These are phyloP conservation scores for Hibiscus tridactylites DNA, from an alignment of 345 rosid genomes.

Conservation along the genomic window DNA sequence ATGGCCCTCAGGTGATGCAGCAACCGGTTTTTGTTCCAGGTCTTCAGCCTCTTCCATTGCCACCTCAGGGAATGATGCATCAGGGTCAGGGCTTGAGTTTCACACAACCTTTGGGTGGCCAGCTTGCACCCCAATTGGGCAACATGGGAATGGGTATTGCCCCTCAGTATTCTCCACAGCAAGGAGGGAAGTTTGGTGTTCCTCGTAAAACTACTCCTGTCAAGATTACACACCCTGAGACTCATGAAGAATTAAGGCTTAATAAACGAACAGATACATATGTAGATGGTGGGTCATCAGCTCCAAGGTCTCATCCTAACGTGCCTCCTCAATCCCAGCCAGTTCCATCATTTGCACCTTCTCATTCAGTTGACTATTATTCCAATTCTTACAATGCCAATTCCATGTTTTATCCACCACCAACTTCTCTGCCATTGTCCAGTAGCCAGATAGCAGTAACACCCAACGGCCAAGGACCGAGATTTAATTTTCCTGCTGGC, in stretches of 20 bases:
- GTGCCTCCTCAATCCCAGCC: constrained; percentile 60
- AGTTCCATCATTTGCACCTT: constrained; percentile 43
- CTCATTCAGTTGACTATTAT: constrained; percentile 43
- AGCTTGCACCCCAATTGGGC: constrained; percentile 51
- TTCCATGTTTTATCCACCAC: constrained; percentile 38
- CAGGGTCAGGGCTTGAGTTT: constrained; percentile 76
- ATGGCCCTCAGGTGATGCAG: constrained; percentile 55
- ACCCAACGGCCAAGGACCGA: constrained; percentile 51
- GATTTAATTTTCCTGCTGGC: constrained; percentile 40
- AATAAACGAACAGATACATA: constrained; percentile 50
- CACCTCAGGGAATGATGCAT: constrained; percentile 76
- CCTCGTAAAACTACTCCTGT: constrained; percentile 51
- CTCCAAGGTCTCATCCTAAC: constrained; percentile 50
- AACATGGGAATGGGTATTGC: constrained; percentile 58
- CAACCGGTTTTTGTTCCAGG: constrained; percentile 67
- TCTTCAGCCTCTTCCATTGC: constrained; percentile 61
- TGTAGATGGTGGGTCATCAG: constrained; percentile 49
- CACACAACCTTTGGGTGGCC: constrained; percentile 59
- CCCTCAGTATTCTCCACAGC: constrained; percentile 65
- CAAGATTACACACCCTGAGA: constrained; percentile 88
- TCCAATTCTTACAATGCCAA: constrained; percentile 33
- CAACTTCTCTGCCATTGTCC: constrained; percentile 43
- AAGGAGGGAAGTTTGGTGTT: constrained; percentile 57
- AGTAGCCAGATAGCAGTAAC: constrained; percentile 40
- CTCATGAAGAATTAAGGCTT: constrained; percentile 90